Conservation (phyloP, 768 basidiomycete species). For the Lentinula raphanica region DNA sequence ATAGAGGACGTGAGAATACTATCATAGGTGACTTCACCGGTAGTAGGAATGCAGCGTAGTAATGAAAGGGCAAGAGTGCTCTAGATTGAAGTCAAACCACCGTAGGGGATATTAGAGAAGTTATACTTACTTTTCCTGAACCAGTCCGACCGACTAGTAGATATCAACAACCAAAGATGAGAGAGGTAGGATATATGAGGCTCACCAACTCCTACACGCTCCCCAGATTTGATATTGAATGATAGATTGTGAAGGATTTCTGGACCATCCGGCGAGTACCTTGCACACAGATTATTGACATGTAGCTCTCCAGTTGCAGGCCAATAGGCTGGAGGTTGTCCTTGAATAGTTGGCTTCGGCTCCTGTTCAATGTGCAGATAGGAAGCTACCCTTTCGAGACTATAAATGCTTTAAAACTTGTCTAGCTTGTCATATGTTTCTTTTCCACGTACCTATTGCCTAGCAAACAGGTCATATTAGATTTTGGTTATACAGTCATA, state of each 20-base stretch:
- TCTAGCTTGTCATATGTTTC: constrained; percentile 6
- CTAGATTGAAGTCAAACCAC: constrained; percentile 8
- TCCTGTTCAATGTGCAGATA: constrained; percentile 48
- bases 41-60: constrained; percentile 43
- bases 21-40: constrained; percentile 40
- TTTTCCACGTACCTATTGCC: constrained; percentile 14
- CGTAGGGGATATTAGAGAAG: no score
- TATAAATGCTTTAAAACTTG: background rate
- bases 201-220: constrained; percentile 37
- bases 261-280: constrained; percentile 37
- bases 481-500: no score
- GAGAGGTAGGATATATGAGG: background rate
- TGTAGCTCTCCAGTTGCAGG: constrained; percentile 39
- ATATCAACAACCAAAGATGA: background rate
- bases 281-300: constrained; percentile 39
- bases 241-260: constrained; percentile 38
- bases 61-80: constrained; percentile 44
- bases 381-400: constrained; percentile 35
- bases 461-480: background rate
- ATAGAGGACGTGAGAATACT: constrained; percentile 33
- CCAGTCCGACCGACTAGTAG: constrained; percentile 53
- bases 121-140: constrained; percentile 42
- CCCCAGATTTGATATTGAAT: constrained; percentile 40
- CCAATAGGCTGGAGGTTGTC: constrained; percentile 50
- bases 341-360: constrained; percentile 25